Percentiles rank a stretch among this genome's conserved stretches.
Evolutionary conservation across 1,284 basidiomycete species (phyloP).

Genomic region (Fomitiporia mediterranea): DNA sequence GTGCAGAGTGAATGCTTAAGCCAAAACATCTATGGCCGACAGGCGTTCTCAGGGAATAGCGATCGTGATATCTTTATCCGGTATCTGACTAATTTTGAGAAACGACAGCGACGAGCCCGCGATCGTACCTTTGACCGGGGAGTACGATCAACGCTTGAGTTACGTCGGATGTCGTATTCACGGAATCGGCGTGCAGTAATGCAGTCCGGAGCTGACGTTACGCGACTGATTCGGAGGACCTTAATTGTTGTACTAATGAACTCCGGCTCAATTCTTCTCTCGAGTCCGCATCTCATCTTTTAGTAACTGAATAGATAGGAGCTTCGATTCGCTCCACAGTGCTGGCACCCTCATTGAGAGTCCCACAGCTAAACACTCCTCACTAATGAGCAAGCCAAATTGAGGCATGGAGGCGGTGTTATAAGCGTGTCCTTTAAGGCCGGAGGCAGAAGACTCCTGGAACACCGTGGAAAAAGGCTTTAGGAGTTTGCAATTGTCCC

Average conservation of each 20-base stretch:
- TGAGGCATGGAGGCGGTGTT: background rate
- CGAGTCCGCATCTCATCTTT: background rate
- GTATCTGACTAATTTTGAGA: background rate
- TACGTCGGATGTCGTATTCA: background rate
- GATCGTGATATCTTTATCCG: background rate
- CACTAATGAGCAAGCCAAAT: background rate
- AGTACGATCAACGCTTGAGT: background rate
- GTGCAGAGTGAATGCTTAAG: background rate
- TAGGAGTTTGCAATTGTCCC: background rate
- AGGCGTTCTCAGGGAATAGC: background rate
- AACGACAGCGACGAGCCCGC: background rate
- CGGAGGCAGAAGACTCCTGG: background rate
- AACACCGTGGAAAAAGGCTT: slow-evolving; percentile 2
- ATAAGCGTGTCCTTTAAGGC: background rate
- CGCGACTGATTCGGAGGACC: background rate
- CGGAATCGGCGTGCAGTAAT: background rate
- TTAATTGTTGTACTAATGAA: background rate
- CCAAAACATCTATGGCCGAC: background rate
- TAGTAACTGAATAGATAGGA: background rate
- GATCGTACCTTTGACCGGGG: background rate
- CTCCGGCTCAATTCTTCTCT: background rate
- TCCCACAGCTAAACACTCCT: background rate
- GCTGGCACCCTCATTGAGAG: background rate
- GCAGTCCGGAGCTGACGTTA: background rate
- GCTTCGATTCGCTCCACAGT: slow-evolving; percentile 1